Base-by-base conservation (phyloP, 2,329 filamentous ascomycete genomes). In the Tolypocladium tundrense region DNA sequence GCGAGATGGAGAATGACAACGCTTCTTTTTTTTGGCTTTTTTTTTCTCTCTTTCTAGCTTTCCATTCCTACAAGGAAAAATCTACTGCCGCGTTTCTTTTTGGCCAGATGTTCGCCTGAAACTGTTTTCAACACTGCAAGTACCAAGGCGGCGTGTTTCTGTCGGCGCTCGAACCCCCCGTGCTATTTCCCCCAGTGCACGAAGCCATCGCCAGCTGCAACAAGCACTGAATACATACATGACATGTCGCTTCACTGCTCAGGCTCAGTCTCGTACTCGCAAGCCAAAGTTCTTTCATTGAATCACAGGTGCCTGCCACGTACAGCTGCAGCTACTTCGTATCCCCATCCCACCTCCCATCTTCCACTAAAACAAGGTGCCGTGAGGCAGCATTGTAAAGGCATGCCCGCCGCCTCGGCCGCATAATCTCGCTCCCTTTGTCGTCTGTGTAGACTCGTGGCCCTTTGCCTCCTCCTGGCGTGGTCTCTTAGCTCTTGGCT, bases 1-100 rank as follows among this genome's bases (percentile, higher is more conserved):
- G 72, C 72, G 77, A 78, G 81, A 81, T 82, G 77, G 81, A 77
- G 75, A 75, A 70, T 75, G 73, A 63, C 79, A 65, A 83, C 79
- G 75, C 70, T 71, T 69, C 66, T 65, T 69, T 72, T 69, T 65
- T 67, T 60, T 66, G 73, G 68, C 69, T 66, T 67, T 60, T 16
- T 27, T 6, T 31, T 31, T 31, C 4, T 31, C 6, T 31, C 6
- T 6, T 31, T 6, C 27, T 31, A 6, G 1, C 6, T 31, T 31
- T 6, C 5, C 6, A 31, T 60, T 60, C 27, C 19, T 16, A 27
- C n/a, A 2, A 6, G 6, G 11, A 21, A 52, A 48, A 52, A 52
- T 7, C 14, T 11, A 13, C 3, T 0, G 9, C 1, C 31, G 8
- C 31, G 7, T 37, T 13, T n/a, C 27, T 13, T 35, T 37, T 10